phyloP scores from a whole-genome alignment of 345 rosid species.

The Raphanus raphanistrum region DNA sequence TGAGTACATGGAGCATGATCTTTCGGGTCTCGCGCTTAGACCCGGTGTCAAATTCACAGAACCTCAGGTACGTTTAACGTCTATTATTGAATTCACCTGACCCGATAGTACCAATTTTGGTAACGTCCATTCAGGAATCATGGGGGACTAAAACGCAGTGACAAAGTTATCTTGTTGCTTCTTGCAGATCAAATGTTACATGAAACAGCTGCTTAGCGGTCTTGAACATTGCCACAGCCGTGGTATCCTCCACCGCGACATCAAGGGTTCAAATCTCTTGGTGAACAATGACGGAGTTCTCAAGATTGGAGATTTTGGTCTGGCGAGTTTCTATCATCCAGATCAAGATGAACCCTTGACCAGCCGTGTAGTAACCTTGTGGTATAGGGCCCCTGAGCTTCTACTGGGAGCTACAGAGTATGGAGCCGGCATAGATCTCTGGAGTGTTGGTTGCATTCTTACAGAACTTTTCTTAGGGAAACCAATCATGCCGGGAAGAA shows the following conservation, averaged over 20 bases:
- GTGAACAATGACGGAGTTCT: constrained; percentile 83
- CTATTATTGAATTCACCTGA: too few relatives aligned
- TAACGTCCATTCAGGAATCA: too few relatives aligned
- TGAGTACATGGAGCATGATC: constrained; percentile 94
- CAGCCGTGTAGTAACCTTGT: constrained; percentile 92
- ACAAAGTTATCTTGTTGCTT: constrained; percentile 4
- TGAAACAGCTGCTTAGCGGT: constrained; percentile 85
- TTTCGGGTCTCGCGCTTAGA: constrained; percentile 89
- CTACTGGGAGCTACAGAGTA: constrained; percentile 94
- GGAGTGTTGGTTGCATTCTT: constrained; percentile 98
- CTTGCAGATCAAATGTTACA: constrained; percentile 86
- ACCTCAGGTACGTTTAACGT: constrained; percentile 11
- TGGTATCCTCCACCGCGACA: constrained; percentile 95
- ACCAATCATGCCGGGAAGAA: constrained; percentile 97
- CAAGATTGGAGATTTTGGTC: constrained; percentile 93
- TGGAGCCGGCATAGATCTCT: constrained; percentile 80
- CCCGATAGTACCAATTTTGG: too few relatives aligned
- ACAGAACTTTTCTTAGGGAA: constrained; percentile 87
- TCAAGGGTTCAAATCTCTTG: constrained; percentile 92
- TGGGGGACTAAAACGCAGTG: not conserved
- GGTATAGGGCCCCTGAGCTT: constrained; percentile 99
- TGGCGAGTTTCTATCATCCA: constrained; percentile 79
- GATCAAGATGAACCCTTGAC: constrained; percentile 85
- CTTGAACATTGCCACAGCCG: constrained; percentile 90
- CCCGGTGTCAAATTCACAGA: constrained; percentile 78